Conservation (phyloP, 495 filamentous ascomycete genomes). For the Astrocystis sublimbata region DNA sequence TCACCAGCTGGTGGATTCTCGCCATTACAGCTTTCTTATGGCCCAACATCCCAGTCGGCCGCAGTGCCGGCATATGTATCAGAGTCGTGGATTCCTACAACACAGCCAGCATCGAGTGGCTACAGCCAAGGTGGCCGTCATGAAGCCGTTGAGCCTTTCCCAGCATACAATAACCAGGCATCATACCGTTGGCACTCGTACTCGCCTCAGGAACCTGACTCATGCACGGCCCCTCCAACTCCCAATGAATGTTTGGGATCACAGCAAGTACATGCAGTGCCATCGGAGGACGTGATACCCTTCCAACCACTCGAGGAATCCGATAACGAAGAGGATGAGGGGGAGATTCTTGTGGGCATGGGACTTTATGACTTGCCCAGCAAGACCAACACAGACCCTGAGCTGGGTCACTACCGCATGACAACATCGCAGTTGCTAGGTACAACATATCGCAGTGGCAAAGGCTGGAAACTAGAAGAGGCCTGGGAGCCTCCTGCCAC, state of each 20-base stretch:
- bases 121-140: constrained; percentile 15
- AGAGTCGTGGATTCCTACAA: constrained; percentile 23
- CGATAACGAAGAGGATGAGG: constrained; percentile 48
- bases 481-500: constrained; percentile 71
- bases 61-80: constrained; percentile 28
- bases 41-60: constrained; percentile 25
- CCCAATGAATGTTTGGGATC: constrained; percentile 59
- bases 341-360: constrained; percentile 78
- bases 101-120: constrained; percentile 20
- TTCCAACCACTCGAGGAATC: constrained; percentile 46
- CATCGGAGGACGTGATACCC: constrained; percentile 47
- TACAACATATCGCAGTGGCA: constrained; percentile 52
- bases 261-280: constrained; percentile 46
- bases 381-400: constrained; percentile 40
- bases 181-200: constrained; percentile 45
- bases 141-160: constrained; percentile 20
- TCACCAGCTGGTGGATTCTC: constrained; percentile 46
- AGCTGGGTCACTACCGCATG: constrained; percentile 46
- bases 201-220: constrained; percentile 36
- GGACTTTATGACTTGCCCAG: constrained; percentile 76
- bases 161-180: constrained; percentile 21
- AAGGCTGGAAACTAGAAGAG: constrained; percentile 81
- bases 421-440: constrained; percentile 53
- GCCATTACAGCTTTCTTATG: constrained; percentile 35
- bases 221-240: constrained; percentile 57